Percentiles rank a stretch among this genome's conserved stretches.
Conservation (phyloP, 768 basidiomycete species). For the Boletus tylopilopsis region DNA sequence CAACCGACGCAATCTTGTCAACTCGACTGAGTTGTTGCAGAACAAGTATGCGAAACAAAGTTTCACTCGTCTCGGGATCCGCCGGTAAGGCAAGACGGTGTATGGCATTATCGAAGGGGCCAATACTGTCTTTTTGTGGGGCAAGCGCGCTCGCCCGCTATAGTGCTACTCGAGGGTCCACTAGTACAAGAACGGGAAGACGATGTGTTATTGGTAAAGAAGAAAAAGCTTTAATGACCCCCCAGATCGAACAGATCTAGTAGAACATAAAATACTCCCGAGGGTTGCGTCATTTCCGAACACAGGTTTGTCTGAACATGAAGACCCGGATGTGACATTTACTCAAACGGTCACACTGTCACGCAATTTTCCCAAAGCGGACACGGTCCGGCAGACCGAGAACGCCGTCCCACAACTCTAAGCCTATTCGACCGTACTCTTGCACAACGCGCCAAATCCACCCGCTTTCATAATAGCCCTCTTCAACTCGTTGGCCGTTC, state of each 20-base stretch:
- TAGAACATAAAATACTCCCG: constrained; percentile 8
- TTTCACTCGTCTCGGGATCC: constrained; percentile 4
- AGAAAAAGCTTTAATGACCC: constrained; percentile 5
- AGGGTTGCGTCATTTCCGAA: constrained; percentile 15
- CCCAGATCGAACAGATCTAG: constrained; percentile 13
- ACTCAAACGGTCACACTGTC: constrained; percentile 22
- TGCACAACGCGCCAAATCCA: constrained; percentile 32
- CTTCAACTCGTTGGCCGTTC: constrained; percentile 74
- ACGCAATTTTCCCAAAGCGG: constrained; percentile 23
- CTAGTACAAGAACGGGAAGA: neutral
- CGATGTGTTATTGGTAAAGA: constrained; percentile 10
- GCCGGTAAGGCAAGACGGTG: constrained; percentile 1
- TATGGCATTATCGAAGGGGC: neutral
- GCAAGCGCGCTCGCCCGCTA: neutral
- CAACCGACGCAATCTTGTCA: neutral
- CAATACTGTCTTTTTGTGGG: neutral
- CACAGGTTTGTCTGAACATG: constrained; percentile 29
- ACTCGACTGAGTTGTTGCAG: neutral
- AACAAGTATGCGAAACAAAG: neutral
- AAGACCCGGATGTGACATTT: constrained; percentile 27
- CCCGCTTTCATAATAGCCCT: constrained; percentile 60
- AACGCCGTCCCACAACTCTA: constrained; percentile 5
- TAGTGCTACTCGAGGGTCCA: too few species aligned
- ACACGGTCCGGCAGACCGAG: constrained; percentile 10
- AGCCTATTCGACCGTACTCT: constrained; percentile 1